phyloP scores from a whole-genome alignment of 768 basidiomycete genomes.

The Hydnum rufescens region DNA sequence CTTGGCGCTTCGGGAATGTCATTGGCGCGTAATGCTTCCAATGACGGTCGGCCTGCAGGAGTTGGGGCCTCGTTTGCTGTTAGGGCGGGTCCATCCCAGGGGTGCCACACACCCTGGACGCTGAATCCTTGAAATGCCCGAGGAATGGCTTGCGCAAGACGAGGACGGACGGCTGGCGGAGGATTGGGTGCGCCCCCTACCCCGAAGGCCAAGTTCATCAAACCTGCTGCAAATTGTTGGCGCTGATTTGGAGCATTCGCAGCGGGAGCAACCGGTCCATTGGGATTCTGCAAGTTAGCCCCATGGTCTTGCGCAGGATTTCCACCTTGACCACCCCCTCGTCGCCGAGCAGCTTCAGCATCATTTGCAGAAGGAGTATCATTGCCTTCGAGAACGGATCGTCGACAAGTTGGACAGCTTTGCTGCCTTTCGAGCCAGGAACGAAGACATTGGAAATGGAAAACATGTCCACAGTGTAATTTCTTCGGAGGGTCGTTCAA shows the following conservation, averaged over 20 bases:
- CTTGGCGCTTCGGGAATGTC: conserved; percentile 1
- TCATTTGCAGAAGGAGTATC: conserved; percentile 11
- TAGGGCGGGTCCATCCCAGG: conserved; percentile 16
- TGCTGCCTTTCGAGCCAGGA: conserved; percentile 98
- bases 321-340: neutral
- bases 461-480: conserved; percentile 89
- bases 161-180: too few species aligned
- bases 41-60: too few species aligned
- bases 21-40: neutral
- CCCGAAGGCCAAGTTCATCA: too few species aligned
- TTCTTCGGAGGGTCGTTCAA: conserved; percentile 95
- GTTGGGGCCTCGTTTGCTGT: conserved; percentile 32
- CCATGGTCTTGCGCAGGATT: conserved; percentile 10
- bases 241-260: conserved; percentile 11
- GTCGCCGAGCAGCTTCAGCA: conserved; percentile 4
- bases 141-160: too few species aligned
- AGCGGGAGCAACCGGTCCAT: conserved; percentile 13
- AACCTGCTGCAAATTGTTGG: neutral
- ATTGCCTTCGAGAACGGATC: conserved; percentile 46
- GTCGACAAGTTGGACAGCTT: conserved; percentile 91
- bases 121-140: conserved; percentile 12
- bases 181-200: too few species aligned
- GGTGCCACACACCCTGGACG: conserved; percentile 12
- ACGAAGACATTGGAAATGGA: conserved; percentile 92
- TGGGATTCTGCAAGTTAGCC: too few species aligned